Conservation (phyloP, 345 rosid genomes). For the Rhodomyrtus tomentosa region DNA sequence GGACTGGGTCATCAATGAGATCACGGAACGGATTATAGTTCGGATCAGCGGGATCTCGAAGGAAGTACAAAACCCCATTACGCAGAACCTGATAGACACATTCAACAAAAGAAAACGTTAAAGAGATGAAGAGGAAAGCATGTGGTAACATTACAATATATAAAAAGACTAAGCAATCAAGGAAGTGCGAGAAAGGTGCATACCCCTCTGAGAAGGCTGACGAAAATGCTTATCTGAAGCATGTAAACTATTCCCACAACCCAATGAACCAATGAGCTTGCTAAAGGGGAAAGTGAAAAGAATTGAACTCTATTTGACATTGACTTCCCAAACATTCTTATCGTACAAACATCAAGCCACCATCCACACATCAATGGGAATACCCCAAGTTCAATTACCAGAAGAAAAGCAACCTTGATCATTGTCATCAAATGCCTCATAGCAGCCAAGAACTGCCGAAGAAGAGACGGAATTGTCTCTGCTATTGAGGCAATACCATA, state of each 20-base stretch:
- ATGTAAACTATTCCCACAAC: slow-evolving; percentile 92
- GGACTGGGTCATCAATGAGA: slow-evolving; percentile 96
- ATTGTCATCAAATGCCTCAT: slow-evolving; percentile 99
- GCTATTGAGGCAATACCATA: slow-evolving; percentile 79
- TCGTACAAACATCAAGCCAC: slow-evolving; percentile 97
- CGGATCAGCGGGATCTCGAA: slow-evolving; percentile 99
- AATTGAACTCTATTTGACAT: slow-evolving; percentile 83
- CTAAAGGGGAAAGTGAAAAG: slow-evolving; percentile 78
- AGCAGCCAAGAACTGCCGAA: slow-evolving; percentile 92
- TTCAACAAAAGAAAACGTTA: neutral
- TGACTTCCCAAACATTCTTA: slow-evolving; percentile 92
- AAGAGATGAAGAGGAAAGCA: neutral
- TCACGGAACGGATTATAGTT: slow-evolving; percentile 98
- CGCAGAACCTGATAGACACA: slow-evolving; percentile 67
- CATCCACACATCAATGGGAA: slow-evolving; percentile 99
- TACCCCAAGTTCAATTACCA: slow-evolving; percentile 97
- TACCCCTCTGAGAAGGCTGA: slow-evolving; percentile 99
- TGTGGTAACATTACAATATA: neutral
- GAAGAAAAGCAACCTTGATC: slow-evolving; percentile 97
- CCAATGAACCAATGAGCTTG: slow-evolving; percentile 96
- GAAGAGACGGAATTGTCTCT: slow-evolving; percentile 79
- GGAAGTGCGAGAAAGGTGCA: neutral
- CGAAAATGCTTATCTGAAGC: slow-evolving; percentile 96
- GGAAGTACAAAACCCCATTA: slow-evolving; percentile 85
- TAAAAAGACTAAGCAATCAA: neutral